Percentiles rank a stretch among this genome's conserved stretches.
These are phyloP conservation scores for Cladorrhinum sp. DNA, from an alignment of 2,329 filamentous ascomycete genomes.

Conservation along the genomic window DNA sequence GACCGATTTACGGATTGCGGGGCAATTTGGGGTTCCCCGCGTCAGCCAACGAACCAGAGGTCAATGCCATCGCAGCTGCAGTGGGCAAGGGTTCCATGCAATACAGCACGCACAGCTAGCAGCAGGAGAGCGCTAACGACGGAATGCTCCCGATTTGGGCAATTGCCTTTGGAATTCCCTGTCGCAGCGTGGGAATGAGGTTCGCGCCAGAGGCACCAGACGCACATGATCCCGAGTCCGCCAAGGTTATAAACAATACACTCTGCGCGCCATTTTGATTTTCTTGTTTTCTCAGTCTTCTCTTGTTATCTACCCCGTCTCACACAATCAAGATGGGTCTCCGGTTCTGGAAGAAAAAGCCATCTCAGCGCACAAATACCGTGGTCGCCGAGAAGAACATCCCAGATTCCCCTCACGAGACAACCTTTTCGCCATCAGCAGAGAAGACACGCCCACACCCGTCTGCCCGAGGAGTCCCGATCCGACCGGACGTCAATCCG, in stretches of 20 bases:
- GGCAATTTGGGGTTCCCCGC: not conserved
- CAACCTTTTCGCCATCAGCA: not conserved
- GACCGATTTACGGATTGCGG: not conserved
- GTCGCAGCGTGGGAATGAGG: not conserved
- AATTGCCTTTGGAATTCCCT: not conserved
- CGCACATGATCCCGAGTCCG: not conserved
- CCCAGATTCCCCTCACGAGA: not conserved
- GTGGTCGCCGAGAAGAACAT: not conserved
- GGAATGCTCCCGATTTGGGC: not conserved
- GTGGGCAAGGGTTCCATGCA: not conserved
- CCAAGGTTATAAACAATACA: not conserved
- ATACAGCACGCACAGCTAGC: not conserved
- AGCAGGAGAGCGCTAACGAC: not conserved
- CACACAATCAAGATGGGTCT: not conserved
- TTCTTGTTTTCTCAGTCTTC: not conserved
- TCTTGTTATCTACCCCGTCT: not conserved
- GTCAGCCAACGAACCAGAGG: not conserved
- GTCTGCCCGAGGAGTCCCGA: constrained; percentile 4
- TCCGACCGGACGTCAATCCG: constrained; percentile 14
- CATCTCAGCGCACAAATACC: not conserved
- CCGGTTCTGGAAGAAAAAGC: not conserved
- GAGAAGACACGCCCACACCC: not conserved
- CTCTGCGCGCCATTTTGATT: not conserved
- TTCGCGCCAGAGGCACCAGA: not conserved
- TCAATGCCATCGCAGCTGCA: not conserved